Conservation (phyloP, 345 rosid species). For the Salix dunnii region DNA sequence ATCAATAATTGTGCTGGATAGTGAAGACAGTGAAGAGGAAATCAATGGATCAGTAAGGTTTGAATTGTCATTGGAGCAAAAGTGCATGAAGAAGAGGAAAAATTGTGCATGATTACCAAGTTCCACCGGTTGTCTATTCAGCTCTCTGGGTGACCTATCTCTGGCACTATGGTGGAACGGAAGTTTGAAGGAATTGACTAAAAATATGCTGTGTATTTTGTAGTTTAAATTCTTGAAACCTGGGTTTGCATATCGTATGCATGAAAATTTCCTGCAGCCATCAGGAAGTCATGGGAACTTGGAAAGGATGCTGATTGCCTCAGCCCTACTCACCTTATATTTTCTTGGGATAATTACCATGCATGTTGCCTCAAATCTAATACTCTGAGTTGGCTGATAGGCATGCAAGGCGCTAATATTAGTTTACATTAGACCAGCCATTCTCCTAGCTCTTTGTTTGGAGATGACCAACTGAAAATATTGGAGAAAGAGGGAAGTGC, state of each 20-base stretch:
- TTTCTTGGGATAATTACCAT: not conserved
- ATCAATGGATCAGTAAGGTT: slow-evolving; percentile 26
- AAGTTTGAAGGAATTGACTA: no score
- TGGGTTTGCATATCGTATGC: not conserved
- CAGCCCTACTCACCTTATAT: not conserved
- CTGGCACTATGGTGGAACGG: no score
- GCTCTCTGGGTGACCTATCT: not conserved
- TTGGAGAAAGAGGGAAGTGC: no score
- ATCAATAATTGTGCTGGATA: slow-evolving; percentile 55
- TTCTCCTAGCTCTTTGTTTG: no score
- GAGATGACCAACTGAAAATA: no score
- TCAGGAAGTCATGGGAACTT: not conserved
- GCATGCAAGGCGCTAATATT: no score
- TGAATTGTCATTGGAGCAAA: slow-evolving; percentile 35
- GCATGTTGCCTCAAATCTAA: not conserved
- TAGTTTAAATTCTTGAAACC: not conserved
- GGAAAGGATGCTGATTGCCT: not conserved
- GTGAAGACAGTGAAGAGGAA: slow-evolving; percentile 78
- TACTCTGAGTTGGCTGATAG: not conserved
- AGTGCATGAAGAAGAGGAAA: slow-evolving; percentile 29
- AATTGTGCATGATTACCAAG: slow-evolving; percentile 16
- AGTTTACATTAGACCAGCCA: no score
- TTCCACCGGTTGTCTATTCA: not conserved
- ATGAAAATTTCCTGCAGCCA: not conserved
- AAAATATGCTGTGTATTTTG: not conserved